These are phyloP conservation scores for Oryza brachyantha DNA, from an alignment of 176 grass and related monocot species.

Conservation along the genomic window DNA sequence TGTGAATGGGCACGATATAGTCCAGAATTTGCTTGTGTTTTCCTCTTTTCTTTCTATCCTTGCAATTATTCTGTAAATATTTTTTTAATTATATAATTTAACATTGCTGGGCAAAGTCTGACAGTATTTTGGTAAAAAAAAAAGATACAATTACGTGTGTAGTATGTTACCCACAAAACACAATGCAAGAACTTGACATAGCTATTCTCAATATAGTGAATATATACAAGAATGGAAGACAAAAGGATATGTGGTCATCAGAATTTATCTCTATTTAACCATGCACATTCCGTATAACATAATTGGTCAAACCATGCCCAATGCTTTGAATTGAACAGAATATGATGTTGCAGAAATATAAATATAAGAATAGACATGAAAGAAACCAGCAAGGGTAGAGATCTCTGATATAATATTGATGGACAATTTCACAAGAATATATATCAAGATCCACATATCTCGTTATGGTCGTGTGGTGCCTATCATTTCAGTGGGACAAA, in stretches of 20 bases:
- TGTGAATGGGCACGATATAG: too few species aligned
- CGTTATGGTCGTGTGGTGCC: not conserved
- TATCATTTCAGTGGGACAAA: not conserved
- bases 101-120: too few species aligned
- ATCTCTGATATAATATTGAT: not conserved
- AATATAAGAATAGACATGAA: not conserved
- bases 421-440: not conserved
- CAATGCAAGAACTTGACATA: not conserved
- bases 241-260: not conserved
- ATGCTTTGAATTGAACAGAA: not conserved
- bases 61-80: too few species aligned
- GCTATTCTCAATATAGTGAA: not conserved
- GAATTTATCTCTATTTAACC: not conserved
- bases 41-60: too few species aligned
- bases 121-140: too few species aligned
- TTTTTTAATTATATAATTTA: too few species aligned
- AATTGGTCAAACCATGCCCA: not conserved
- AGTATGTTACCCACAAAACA: not conserved
- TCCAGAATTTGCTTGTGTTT: too few species aligned
- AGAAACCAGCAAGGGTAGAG: not conserved
- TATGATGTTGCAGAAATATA: not conserved
- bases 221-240: not conserved
- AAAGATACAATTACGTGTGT: too few species aligned
- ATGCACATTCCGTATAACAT: not conserved
- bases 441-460: not conserved